phyloP scores from a whole-genome alignment of 2,329 filamentous ascomycete genomes.

The Neofusicoccum laricinum region DNA sequence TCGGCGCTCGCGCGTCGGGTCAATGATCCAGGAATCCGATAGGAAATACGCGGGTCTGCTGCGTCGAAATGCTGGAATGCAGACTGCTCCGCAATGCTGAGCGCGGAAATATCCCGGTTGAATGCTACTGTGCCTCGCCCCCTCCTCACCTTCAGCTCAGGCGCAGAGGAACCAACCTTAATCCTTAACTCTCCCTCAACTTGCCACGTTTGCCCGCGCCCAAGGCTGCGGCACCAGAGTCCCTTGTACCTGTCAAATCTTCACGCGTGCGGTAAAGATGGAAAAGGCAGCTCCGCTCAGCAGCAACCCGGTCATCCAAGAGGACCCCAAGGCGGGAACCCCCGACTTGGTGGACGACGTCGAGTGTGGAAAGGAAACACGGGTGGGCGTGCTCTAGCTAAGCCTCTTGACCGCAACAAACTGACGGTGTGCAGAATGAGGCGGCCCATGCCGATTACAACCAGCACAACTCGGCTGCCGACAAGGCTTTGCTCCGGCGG shows the following conservation, averaged over 20 bases:
- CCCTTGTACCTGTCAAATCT: background rate
- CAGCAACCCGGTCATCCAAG: constrained; percentile 9
- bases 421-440: background rate
- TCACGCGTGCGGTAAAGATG: background rate
- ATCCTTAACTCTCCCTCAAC: background rate
- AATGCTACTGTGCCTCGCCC: background rate
- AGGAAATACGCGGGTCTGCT: background rate
- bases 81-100: background rate
- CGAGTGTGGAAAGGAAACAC: background rate
- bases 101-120: background rate
- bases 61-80: constrained; percentile 2
- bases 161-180: background rate
- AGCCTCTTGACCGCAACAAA: background rate
- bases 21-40: background rate
- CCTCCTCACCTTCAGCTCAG: background rate
- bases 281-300: constrained; percentile 4
- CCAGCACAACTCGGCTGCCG: constrained; percentile 6
- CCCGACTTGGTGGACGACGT: constrained; percentile 1
- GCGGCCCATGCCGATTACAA: constrained; percentile 14
- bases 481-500: constrained; percentile 14
- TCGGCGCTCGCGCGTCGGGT: background rate
- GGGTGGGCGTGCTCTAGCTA: background rate
- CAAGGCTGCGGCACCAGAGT: background rate
- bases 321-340: background rate
- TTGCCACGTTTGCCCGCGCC: background rate